Base-by-base conservation (phyloP, 495 filamentous ascomycete species). In the Corynascus novoguineensis region DNA sequence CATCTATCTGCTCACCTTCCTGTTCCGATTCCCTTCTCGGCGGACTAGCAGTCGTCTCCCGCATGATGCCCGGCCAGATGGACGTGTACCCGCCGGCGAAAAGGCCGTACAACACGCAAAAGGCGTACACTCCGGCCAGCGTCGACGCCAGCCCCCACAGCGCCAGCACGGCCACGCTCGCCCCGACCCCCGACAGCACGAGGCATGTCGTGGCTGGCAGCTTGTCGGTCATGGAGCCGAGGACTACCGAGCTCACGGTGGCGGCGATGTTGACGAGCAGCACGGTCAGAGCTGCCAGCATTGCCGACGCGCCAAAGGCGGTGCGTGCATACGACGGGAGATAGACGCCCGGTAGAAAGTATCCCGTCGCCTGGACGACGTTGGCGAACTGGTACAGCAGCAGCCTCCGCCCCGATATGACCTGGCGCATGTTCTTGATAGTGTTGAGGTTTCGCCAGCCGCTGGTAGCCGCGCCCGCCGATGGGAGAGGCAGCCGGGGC, bases 21-120 rank as follows among this genome's bases (percentile, higher is more conserved):
- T n/a, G n/a, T 1, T 51, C 49, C 5, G 47, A 35, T 5, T 40
- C 49, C 17, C 24, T 11, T 32, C 31, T 32, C 31, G 17, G 8
- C 11, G 49, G 49, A 17, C 21, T 25, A 12, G 32, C 49, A 38
- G 38, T n/a, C n/a, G n/a, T 38, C 49, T 51, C 49, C 12, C 49
- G 49, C 49, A 51, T 51, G 11, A 51, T 51, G 2, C 49, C 49
- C 19, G 49, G 32, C 49, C 32, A 51, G 32, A 38, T 51, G 14
- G 49, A 51, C 11, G 49, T 51, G 49, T 51, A 51, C 21, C 49
- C 37, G 12, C 32, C 49, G 27, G 32, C 32, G 28, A 51, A 51
- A 22, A 51, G 32, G 22, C 49, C 49, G 27, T 38, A 51, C 10
- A 15, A 9, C 4, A 51, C 32, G 17, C 32, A 51, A 5, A 51